Conservation (phyloP, 2,329 filamentous ascomycete genomes). For the Capronia coronata region DNA sequence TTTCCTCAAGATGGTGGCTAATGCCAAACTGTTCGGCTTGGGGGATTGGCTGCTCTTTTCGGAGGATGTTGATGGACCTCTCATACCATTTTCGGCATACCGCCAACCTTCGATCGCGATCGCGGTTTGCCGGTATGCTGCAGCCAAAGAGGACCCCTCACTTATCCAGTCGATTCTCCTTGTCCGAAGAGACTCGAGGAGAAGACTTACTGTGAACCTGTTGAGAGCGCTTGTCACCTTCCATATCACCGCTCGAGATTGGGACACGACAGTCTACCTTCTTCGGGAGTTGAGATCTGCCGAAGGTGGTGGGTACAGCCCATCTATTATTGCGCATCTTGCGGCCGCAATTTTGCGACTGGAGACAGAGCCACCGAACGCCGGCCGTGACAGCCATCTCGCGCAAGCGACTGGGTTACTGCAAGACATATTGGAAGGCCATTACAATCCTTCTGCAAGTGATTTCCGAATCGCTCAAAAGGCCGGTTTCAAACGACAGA, state of each 20-base stretch:
- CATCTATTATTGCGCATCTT: slow-evolving; percentile 34
- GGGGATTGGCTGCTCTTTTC: slow-evolving; percentile 50
- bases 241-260: slow-evolving; percentile 16
- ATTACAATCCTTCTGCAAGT: slow-evolving; percentile 14
- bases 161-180: slow-evolving; percentile 15
- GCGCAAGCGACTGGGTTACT: slow-evolving; percentile 13
- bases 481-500: slow-evolving; percentile 21
- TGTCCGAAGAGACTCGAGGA: background rate
- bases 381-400: slow-evolving; percentile 6
- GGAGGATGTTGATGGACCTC: slow-evolving; percentile 49
- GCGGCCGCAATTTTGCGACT: slow-evolving; percentile 29
- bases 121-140: slow-evolving; percentile 50
- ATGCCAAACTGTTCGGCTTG: slow-evolving; percentile 43
- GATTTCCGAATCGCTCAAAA: slow-evolving; percentile 20
- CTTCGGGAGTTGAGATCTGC: slow-evolving; percentile 15
- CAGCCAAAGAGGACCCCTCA: slow-evolving; percentile 41
- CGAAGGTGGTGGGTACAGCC: slow-evolving; percentile 28
- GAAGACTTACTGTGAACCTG: slow-evolving; percentile 20
- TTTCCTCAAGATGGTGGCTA: slow-evolving; percentile 47
- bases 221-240: slow-evolving; percentile 21
- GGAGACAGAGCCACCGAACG: slow-evolving; percentile 10
- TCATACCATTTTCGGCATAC: slow-evolving; percentile 44
- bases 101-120: slow-evolving; percentile 44
- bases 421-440: slow-evolving; percentile 17
- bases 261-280: slow-evolving; percentile 10